Base-by-base conservation (phyloP, 768 basidiomycete genomes). In the Lactifluus echinatus region DNA sequence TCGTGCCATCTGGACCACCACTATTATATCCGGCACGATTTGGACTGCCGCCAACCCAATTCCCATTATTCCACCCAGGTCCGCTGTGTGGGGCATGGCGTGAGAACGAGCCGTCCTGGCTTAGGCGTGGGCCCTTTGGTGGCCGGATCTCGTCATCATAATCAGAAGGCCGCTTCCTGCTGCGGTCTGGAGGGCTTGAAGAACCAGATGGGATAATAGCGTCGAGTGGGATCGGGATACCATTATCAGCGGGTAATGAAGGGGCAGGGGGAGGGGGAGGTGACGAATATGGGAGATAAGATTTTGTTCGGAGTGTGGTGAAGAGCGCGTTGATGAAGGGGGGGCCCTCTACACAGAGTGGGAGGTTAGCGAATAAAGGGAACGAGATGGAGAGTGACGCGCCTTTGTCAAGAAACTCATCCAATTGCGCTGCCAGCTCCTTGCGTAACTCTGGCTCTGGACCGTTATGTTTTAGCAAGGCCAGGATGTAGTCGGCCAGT, bases 361-460 rank as follows among this genome's bases (percentile, higher is more conserved):
- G 51, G 33, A 29, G 44, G 55, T 50, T 12, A 53, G 50, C 40
- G 55, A 50, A 61, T 23, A 56, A 53, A 59, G 19, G 34, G 65
- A 17, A 31, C 31, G 31, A 31, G 17, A 55, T 37, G 42, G 55
- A 2, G 21, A 15, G 31, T 26, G 42, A 44, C 77, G 58, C 57
- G 89, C 93, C 87, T 73, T 88, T 86, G 74, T 95, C 93, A 24
- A 98, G 78, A 70, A 98, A 98, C 70, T 96, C 94, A 53, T 87
- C 87, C 53, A 97, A 76, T 67, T 96, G 91, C 0, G 78, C 66
- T 1, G 75, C 68, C 54, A 96, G 74, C 67, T 92, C 89, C 63
- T 82, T 82, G 63, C 87, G 79, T 79, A 97, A 85, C 62, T 94
- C 89, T 23, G 72, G 69, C 67, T 93, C 88, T 4, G 87, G 78